Evolutionary conservation across 1,284 basidiomycete genomes (phyloP).

Genomic region (Athelia sp.): DNA sequence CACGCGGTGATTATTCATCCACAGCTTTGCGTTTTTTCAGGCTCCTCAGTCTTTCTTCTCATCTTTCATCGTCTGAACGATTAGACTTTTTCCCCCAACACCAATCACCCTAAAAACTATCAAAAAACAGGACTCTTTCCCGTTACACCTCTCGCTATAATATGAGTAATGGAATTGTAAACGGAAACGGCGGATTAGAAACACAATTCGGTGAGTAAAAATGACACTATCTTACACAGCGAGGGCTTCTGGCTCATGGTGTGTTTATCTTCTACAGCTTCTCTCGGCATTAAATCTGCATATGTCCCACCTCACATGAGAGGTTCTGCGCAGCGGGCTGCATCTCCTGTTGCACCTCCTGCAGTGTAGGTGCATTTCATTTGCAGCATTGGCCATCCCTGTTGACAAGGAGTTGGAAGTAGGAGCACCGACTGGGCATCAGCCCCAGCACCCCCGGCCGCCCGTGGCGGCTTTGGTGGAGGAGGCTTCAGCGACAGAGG

Average conservation of each 20-base stretch:
- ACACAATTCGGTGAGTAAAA: constrained; percentile 68
- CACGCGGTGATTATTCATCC: no score
- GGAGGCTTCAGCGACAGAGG: constrained; percentile 37
- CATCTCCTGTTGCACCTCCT: constrained; percentile 41
- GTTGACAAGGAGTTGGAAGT: constrained; percentile 7
- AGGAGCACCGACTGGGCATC: constrained; percentile 76
- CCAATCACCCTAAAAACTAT: constrained; percentile 11
- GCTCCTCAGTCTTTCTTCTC: constrained; percentile 2
- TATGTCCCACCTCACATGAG: constrained; percentile 94
- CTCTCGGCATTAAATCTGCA: constrained; percentile 78
- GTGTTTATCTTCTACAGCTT: constrained; percentile 34
- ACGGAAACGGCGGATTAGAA: no score
- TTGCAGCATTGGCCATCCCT: constrained; percentile 11
- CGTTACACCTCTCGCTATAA: constrained; percentile 39
- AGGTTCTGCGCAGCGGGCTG: constrained; percentile 69
- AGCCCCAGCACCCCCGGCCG: constrained; percentile 49
- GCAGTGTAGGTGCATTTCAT: constrained; percentile 41
- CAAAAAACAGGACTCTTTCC: constrained; percentile 19
- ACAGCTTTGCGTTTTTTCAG: no score
- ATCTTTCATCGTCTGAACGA: constrained; percentile 18
- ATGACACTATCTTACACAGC: constrained; percentile 5
- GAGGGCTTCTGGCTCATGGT: constrained; percentile 12
- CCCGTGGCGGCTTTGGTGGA: constrained; percentile 52
- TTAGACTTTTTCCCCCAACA: constrained; percentile 11
- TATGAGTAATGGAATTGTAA: constrained; percentile 91